A percentile compares a stretch with the other conserved stretches of the same genome.
Conservation (phyloP, 148 eudicot genomes). For the Oxyria digyna region DNA sequence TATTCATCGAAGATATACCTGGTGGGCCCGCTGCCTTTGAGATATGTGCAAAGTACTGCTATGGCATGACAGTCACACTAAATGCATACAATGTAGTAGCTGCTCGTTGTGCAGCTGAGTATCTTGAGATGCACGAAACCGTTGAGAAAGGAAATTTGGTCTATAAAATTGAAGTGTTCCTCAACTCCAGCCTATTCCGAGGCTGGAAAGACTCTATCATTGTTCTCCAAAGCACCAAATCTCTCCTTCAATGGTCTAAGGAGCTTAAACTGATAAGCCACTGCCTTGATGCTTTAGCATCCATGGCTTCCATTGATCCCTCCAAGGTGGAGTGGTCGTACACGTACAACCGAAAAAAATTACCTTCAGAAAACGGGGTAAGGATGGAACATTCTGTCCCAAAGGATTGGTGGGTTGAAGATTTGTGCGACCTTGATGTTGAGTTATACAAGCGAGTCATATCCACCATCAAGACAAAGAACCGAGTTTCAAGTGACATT, state of each 20-base stretch:
- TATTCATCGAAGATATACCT: slow-evolving; percentile 57
- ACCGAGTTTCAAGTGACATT: slow-evolving; percentile 33
- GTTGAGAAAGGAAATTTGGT: slow-evolving; percentile 81
- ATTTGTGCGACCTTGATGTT: slow-evolving; percentile 70
- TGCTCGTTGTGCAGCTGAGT: slow-evolving; percentile 86
- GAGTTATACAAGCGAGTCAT: slow-evolving; percentile 64
- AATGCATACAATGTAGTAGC: slow-evolving; percentile 76
- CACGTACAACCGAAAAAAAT: slow-evolving; percentile 65
- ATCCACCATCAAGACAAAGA: slow-evolving; percentile 45
- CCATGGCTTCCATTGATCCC: slow-evolving; percentile 57
- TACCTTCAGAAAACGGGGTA: slow-evolving; percentile 53
- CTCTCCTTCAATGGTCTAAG: slow-evolving; percentile 53
- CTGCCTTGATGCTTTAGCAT: slow-evolving; percentile 65
- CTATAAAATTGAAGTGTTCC: slow-evolving; percentile 77
- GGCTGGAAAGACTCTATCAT: slow-evolving; percentile 96
- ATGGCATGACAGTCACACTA: slow-evolving; percentile 77
- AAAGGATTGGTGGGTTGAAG: slow-evolving; percentile 98
- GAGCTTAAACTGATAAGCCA: slow-evolving; percentile 56
- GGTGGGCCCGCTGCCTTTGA: slow-evolving; percentile 84
- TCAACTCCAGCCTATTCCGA: slow-evolving; percentile 59
- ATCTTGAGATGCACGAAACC: slow-evolving; percentile 74
- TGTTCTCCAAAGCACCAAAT: slow-evolving; percentile 58
- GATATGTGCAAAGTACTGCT: slow-evolving; percentile 87
- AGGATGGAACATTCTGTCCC: slow-evolving; percentile 58
- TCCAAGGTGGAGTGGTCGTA: slow-evolving; percentile 90